These are phyloP conservation scores for Lyophyllum atratum DNA, from an alignment of 768 basidiomycete genomes.

Conservation along the genomic window DNA sequence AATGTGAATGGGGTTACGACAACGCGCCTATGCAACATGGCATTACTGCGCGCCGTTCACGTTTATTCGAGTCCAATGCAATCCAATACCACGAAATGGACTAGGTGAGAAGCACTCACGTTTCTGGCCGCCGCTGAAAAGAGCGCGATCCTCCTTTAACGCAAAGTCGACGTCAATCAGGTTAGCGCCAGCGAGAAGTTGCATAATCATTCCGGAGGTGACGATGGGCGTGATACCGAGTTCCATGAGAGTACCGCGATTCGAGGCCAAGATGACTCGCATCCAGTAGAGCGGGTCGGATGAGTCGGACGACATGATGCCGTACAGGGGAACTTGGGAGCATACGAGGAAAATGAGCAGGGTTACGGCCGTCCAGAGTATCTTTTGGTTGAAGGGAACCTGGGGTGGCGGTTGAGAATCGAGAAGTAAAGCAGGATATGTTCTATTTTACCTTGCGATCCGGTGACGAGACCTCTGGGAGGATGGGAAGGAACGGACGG, in stretches of 20 bases:
- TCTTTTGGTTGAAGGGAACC: constrained; percentile 71
- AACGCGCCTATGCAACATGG: neutral
- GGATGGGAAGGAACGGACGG: constrained; percentile 94
- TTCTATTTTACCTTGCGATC: constrained; percentile 82
- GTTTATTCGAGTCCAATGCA: too few relatives aligned
- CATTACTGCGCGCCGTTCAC: neutral
- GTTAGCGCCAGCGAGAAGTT: constrained; percentile 96
- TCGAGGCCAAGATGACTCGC: constrained; percentile 98
- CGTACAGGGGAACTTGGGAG: constrained; percentile 98
- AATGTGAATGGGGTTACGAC: neutral
- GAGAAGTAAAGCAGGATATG: neutral
- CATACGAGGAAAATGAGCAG: constrained; percentile 41
- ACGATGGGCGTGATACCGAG: constrained; percentile 97
- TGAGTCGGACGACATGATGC: constrained; percentile 81
- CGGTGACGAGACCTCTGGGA: constrained; percentile 97
- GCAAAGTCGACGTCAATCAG: constrained; percentile 97
- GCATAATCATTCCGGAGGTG: constrained; percentile 99
- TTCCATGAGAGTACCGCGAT: constrained; percentile 99
- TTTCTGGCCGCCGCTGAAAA: constrained; percentile 97
- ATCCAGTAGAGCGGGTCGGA: constrained; percentile 91
- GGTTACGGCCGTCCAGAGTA: neutral
- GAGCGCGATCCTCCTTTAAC: constrained; percentile 93
- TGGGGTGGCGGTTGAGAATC: constrained; percentile 27
- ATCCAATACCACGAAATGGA: neutral
- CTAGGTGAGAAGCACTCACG: constrained; percentile 51